Percentiles rank a stretch among this genome's conserved stretches.
Conservation (phyloP, 805 yeast genomes). For the Scheffersomyces lignosus region DNA sequence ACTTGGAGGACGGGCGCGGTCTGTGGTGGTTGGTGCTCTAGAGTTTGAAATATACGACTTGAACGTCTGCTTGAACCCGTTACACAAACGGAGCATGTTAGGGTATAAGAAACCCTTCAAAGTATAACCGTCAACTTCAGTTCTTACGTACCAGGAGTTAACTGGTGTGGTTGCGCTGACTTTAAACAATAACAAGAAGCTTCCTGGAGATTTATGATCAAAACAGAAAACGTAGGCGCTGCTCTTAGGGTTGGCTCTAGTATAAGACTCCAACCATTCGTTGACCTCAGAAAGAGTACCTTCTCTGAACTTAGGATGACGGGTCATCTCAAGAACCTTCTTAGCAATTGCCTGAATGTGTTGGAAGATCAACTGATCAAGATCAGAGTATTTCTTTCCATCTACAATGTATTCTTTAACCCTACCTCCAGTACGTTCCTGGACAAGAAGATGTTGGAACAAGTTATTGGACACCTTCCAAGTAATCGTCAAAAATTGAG, state of each 20-base stretch:
- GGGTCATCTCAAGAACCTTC: constrained; percentile 79
- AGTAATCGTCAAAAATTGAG: constrained; percentile 84
- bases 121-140: constrained; percentile 84
- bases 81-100: constrained; percentile 84
- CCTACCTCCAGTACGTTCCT: constrained; percentile 68
- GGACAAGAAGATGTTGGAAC: constrained; percentile 87
- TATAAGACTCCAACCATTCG: constrained; percentile 84
- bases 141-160: constrained; percentile 86
- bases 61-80: constrained; percentile 83
- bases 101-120: constrained; percentile 81
- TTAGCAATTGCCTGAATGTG: constrained; percentile 83
- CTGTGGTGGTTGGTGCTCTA: constrained; percentile 15
- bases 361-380: constrained; percentile 89
- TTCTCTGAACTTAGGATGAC: constrained; percentile 83
- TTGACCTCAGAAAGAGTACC: constrained; percentile 80
- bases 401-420: constrained; percentile 60
- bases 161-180: constrained; percentile 67
- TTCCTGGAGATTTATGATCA: constrained; percentile 92
- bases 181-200: constrained; percentile 85
- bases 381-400: constrained; percentile 69
- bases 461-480: constrained; percentile 94
- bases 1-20: constrained; percentile 14
- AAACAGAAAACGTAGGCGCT: constrained; percentile 89
- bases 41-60: constrained; percentile 31
- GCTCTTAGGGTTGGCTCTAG: constrained; percentile 86